Base-by-base conservation (phyloP, 176 grass and related monocot genomes). In the Guadua angustifolia region DNA sequence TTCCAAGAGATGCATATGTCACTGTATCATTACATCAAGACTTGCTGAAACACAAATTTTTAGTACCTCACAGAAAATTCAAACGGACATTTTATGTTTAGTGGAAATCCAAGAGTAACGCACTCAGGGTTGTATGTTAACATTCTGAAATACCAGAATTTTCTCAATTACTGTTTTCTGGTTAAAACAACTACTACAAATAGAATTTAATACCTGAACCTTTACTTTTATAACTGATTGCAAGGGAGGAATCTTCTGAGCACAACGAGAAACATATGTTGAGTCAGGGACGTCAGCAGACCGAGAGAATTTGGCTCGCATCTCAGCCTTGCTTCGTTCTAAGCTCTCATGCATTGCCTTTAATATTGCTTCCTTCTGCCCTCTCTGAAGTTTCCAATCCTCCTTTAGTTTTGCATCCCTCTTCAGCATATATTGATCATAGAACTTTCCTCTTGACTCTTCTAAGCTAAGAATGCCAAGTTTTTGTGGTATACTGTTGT, bases 341-440 rank as follows among this genome's bases (percentile, higher is more conserved):
- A 98, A 85, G 73, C 87, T 98, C 17, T 95, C 87, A 79, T 85
- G 91, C 93, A 98, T 98, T 74, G 91, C 89, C 83, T 90, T 98
- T 79, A 98, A 79, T 71, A 81, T 92, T 75, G 89, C 95, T 80
- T 95, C 91, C 82, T 95, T 98, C 79, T 98, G 82, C 69, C 67
- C 82, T 72, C 89, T 78, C 74, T 92, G 90, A 75, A 87, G 55
- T 86, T 86, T 85, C 89, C 95, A 95, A 82, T 90, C 93, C 86
- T 89, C 91, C 93, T 88, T 90, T 66, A 98, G 87, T 77, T 98
- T 98, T 74, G 91, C 91, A 79, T 98, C 85, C 57, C 95, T 91
- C 87, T 90, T 98, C 67, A 92, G 81, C 89, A 86, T 95, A 84
- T 98, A 98, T 71, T 95, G 92, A 25, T 98, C 93, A 87, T 98